Base-by-base conservation (phyloP, 1,284 basidiomycete species). In the Golubevia sp. region DNA sequence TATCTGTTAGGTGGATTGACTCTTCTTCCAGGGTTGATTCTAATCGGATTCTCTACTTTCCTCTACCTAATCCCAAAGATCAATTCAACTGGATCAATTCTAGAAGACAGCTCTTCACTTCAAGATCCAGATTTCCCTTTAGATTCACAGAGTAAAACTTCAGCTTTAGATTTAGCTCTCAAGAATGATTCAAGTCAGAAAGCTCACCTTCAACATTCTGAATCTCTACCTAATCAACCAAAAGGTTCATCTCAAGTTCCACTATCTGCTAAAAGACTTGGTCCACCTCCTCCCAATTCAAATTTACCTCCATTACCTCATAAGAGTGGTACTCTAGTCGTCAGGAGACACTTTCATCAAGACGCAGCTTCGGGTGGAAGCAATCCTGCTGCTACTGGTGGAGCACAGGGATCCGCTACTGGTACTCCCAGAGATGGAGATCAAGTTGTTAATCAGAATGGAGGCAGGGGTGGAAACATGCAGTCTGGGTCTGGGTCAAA, bases 1-100 rank as follows among this genome's bases (percentile, higher is more conserved):
- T 82, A 82, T 64, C 67, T 82, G 61, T 63, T 82, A n/a, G 79
- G 79, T 34, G 79, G 79, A 21, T 55, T 82, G 49, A 82, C 79
- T 49, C 80, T 82, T 60, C 67, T 79, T 2, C 79, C 79, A 18
- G 65, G 79, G 23, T 78, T 73, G 57, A 7, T 67, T 26, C 24
- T 68, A 34, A 65, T 59, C 15, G 27, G 66, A 8, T 26, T 76
- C 49, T 8, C 70, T 24, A 52, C 64, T 69, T 51, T 65, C 76
- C 60, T 64, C 62, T 57, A 53, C 73, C 58, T 59, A 63, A 20
- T 64, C 63, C 11, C 63, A 53, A 13, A 13, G 34, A n/a, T 49
- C 50, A 27, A 6, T 52, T n/a, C n/a, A n/a, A 23, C 21, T 52
- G 6, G 11, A 11, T 23, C 21, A 23, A n/a, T n/a, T n/a, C n/a